Evolutionary conservation across 306 rosid genomes (phyloP).

Genomic region (Quercus ilex): DNA sequence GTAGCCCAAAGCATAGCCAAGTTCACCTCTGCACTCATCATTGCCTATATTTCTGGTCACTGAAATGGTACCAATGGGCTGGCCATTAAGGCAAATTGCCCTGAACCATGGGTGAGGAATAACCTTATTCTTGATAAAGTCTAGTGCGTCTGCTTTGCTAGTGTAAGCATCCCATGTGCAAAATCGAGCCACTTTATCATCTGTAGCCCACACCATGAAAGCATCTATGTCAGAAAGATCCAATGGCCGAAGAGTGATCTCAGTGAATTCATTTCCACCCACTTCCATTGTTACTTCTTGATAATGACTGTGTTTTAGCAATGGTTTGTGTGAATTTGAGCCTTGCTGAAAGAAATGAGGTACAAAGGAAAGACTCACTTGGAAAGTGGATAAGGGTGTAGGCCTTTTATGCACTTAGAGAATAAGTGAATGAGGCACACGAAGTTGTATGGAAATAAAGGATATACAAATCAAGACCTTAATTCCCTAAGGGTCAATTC

Average conservation of each 20-base stretch:
- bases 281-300: constrained; percentile 1
- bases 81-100: constrained; percentile 53
- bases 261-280: not conserved
- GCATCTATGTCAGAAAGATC: constrained; percentile 60
- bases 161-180: constrained; percentile 60
- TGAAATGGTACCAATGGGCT: constrained; percentile 49
- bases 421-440: not conserved
- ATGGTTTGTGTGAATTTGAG: not conserved
- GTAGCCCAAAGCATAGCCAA: constrained; percentile 62
- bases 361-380: no score
- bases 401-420: not conserved
- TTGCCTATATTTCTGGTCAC: constrained; percentile 22
- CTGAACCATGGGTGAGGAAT: constrained; percentile 47
- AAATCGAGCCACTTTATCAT: constrained; percentile 45
- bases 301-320: not conserved
- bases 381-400: not conserved
- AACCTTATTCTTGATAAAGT: constrained; percentile 32
- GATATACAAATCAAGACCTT: not conserved
- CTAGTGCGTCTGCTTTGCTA: constrained; percentile 38
- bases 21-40: constrained; percentile 39
- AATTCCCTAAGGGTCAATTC: not conserved
- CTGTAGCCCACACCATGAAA: constrained; percentile 55
- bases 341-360: not conserved
- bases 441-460: not conserved
- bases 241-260: constrained; percentile 48